Percentiles rank a stretch among this genome's conserved stretches.
phyloP scores from a whole-genome alignment of 345 rosid genomes.

The Psidium guajava region DNA sequence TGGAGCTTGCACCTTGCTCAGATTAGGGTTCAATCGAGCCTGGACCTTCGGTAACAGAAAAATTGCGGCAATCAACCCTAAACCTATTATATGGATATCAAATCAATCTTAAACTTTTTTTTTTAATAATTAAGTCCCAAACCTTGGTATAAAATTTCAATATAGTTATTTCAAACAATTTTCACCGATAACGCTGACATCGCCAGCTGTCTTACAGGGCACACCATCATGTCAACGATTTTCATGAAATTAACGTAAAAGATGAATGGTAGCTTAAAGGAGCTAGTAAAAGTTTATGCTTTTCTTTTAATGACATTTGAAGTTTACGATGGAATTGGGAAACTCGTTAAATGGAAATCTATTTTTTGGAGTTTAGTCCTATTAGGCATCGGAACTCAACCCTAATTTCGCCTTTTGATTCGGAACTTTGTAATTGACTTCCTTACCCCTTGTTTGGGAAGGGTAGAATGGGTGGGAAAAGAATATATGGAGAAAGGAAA shows the following conservation, averaged over 20 bases:
- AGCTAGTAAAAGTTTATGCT: background rate
- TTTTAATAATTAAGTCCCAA: no score
- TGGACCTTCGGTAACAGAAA: no score
- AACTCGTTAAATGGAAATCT: background rate
- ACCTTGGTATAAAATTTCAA: no score
- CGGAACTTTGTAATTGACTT: background rate
- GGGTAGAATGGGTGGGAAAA: background rate
- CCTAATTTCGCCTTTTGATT: background rate
- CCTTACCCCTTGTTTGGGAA: background rate
- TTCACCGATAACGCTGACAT: background rate
- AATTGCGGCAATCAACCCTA: no score
- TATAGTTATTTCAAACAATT: no score
- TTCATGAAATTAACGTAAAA: no score
- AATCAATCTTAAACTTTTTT: no score
- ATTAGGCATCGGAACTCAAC: background rate
- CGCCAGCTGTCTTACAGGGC: background rate
- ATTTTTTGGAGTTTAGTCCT: background rate
- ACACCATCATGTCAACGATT: no score
- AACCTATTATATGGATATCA: background rate
- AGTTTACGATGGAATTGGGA: background rate
- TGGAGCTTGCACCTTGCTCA: background rate
- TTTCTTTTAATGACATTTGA: background rate
- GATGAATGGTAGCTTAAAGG: background rate
- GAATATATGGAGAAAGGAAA: background rate
- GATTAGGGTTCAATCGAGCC: no score